A percentile compares a stretch with the other conserved stretches of the same genome.
Evolutionary conservation across 2,329 filamentous ascomycete genomes (phyloP).

Genomic region (Calonectria pteridis): DNA sequence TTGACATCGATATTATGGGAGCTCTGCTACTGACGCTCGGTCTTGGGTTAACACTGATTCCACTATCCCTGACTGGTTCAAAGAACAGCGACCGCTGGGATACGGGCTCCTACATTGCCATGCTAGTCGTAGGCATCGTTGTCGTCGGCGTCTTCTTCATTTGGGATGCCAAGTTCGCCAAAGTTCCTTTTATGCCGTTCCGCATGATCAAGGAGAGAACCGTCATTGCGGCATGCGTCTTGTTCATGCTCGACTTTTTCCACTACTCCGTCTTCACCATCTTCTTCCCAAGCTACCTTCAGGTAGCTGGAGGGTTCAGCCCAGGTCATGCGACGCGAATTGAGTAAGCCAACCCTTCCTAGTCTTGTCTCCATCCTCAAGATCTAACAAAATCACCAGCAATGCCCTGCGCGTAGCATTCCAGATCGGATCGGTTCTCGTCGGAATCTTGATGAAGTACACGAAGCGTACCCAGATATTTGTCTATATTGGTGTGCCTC

Average conservation of each 20-base stretch:
- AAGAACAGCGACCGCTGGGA: constrained; percentile 49
- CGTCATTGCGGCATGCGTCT: constrained; percentile 52
- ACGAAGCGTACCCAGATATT: constrained; percentile 51
- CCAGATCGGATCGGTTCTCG: constrained; percentile 52
- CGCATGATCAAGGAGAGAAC: constrained; percentile 54
- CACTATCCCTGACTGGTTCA: constrained; percentile 53
- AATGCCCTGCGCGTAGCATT: constrained; percentile 51
- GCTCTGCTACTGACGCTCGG: constrained; percentile 49
- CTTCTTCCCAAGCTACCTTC: constrained; percentile 56
- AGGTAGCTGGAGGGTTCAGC: constrained; percentile 52
- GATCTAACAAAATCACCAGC: constrained; percentile 23
- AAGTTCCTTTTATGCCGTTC: constrained; percentile 54
- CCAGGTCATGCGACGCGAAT: constrained; percentile 53
- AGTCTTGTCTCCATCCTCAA: accelerated
- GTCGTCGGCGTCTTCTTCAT: constrained; percentile 45
- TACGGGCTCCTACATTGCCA: constrained; percentile 50
- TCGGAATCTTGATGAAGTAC: constrained; percentile 52
- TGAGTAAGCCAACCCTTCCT: constrained; percentile 41
- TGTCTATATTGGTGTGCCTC: constrained; percentile 43
- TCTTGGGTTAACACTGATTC: constrained; percentile 50
- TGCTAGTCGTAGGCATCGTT: constrained; percentile 47
- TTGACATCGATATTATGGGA: constrained; percentile 51
- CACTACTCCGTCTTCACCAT: constrained; percentile 54
- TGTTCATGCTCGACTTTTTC: constrained; percentile 53
- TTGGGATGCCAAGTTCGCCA: constrained; percentile 54